phyloP scores from a whole-genome alignment of 148 eudicot species.

The Vaccinium darrowii region DNA sequence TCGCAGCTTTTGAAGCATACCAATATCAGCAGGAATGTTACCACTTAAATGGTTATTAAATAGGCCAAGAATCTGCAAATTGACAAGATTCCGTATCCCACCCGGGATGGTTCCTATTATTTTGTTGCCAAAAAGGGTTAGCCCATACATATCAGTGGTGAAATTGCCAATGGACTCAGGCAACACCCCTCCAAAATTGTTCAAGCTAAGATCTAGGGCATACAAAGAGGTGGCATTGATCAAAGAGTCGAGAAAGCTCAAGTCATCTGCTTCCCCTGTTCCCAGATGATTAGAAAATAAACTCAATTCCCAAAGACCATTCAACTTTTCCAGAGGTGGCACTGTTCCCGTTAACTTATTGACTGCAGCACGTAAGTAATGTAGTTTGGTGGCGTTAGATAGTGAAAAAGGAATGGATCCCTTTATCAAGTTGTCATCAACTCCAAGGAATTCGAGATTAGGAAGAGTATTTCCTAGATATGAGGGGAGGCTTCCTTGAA shows the following conservation, averaged over 20 bases:
- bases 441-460: background rate
- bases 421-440: background rate
- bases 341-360: background rate
- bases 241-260: background rate
- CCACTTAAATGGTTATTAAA: too few species aligned
- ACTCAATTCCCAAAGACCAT: accelerated
- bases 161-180: background rate
- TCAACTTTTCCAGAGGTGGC: background rate
- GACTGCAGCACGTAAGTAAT: accelerated
- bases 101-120: background rate
- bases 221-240: background rate
- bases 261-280: background rate
- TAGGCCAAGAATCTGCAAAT: too few species aligned
- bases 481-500: background rate
- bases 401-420: background rate
- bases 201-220: accelerated
- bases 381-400: background rate
- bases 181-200: background rate
- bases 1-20: too few species aligned
- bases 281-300: accelerated
- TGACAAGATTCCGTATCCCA: background rate
- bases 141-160: accelerated
- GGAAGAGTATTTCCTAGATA: background rate
- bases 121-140: accelerated
- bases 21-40: too few species aligned